These are phyloP conservation scores for Yamadazyma membranifaciens DNA, from an alignment of 1,139 yeast species.

Conservation along the genomic window DNA sequence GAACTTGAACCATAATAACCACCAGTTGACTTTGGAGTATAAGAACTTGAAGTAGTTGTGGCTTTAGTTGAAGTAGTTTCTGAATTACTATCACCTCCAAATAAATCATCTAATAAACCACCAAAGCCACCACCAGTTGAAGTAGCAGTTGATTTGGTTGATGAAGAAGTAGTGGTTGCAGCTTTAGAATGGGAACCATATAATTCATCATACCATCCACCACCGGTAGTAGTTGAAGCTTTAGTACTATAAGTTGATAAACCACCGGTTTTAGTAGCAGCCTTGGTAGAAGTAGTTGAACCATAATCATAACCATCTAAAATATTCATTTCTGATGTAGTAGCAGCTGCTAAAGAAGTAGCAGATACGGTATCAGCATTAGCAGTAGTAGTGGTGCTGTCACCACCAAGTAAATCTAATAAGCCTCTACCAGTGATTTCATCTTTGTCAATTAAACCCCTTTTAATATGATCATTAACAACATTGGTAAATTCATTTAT, in stretches of 20 bases:
- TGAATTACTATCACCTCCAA: slow-evolving; percentile 14
- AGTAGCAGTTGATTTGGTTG: slow-evolving; percentile 13
- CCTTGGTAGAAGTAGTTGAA: slow-evolving; percentile 12
- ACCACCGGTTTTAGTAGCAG: slow-evolving; percentile 13
- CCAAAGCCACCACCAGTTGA: slow-evolving; percentile 14
- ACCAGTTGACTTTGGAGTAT: slow-evolving; percentile 14
- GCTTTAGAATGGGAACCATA: slow-evolving; percentile 8
- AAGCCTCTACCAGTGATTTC: slow-evolving; percentile 7
- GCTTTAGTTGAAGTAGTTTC: slow-evolving; percentile 11
- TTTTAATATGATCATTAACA: slow-evolving; percentile 15
- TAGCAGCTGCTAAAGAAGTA: slow-evolving; percentile 10
- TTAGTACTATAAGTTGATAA: slow-evolving; percentile 13
- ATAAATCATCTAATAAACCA: slow-evolving; percentile 11
- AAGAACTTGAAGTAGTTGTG: slow-evolving; percentile 9
- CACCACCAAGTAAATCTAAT: too few relatives aligned
- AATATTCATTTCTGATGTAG: not conserved
- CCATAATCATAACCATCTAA: not conserved
- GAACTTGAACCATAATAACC: slow-evolving; percentile 5
- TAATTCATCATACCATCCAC: slow-evolving; percentile 13
- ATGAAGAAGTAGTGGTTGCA: slow-evolving; percentile 10
- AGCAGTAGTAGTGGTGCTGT: slow-evolving; percentile 10
- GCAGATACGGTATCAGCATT: slow-evolving; percentile 11
- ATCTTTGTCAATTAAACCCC: slow-evolving; percentile 16
- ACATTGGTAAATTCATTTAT: slow-evolving; percentile 16
- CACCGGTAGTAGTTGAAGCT: slow-evolving; percentile 12